Conservation (phyloP, 1,284 basidiomycete species). For the Cryptococcus sp. region DNA sequence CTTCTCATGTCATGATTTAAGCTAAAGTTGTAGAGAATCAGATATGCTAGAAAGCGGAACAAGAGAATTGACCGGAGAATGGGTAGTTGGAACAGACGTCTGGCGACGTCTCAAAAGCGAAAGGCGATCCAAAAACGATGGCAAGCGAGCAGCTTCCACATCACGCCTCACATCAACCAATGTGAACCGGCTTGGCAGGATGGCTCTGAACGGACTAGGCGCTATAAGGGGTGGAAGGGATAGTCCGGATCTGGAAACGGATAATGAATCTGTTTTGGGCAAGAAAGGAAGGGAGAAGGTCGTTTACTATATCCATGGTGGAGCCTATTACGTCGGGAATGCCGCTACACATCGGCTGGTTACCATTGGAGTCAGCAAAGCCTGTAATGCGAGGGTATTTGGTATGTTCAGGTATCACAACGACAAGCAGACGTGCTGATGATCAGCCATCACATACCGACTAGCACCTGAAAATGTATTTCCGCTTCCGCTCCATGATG, state of each 20-base stretch:
- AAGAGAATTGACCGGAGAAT: slow-evolving; percentile 86
- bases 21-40: slow-evolving; percentile 50
- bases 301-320: slow-evolving; percentile 91
- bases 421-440: neutral
- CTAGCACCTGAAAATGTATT: slow-evolving; percentile 92
- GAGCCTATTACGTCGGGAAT: slow-evolving; percentile 90
- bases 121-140: slow-evolving; percentile 55
- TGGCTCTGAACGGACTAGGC: neutral
- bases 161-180: neutral
- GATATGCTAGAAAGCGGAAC: slow-evolving; percentile 72
- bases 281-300: slow-evolving; percentile 64
- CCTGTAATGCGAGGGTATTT: slow-evolving; percentile 88
- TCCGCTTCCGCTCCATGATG: slow-evolving; percentile 90
- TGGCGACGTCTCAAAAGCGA: slow-evolving; percentile 86
- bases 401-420: slow-evolving; percentile 54
- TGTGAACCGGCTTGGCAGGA: neutral
- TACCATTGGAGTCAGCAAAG: slow-evolving; percentile 87
- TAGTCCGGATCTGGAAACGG: slow-evolving; percentile 16
- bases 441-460: slow-evolving; percentile 85
- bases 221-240: neutral
- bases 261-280: slow-evolving; percentile 20
- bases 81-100: slow-evolving; percentile 87
- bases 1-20: neutral
- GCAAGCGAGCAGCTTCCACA: slow-evolving; percentile 2
- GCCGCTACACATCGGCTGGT: slow-evolving; percentile 90